A percentile compares a stretch with the other conserved stretches of the same genome.
Conservation (phyloP, 2,329 filamentous ascomycete genomes). For the Dichotomopilus funicola region DNA sequence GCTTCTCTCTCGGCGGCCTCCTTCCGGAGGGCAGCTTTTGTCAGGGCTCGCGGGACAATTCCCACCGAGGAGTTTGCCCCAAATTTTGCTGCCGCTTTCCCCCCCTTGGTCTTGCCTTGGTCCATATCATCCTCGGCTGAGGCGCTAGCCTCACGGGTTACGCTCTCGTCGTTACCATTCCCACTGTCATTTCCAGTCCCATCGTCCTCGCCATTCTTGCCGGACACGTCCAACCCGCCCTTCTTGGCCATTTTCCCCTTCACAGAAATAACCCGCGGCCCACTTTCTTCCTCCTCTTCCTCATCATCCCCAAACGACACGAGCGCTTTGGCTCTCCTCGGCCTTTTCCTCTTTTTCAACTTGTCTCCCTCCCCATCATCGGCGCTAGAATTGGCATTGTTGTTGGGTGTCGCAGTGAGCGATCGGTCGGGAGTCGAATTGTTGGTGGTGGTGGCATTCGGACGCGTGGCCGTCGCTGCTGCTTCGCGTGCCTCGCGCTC, state of each 20-base stretch:
- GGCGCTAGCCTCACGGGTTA: slow-evolving; percentile 3
- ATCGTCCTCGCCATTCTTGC: slow-evolving; percentile 27
- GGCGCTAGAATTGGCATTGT: slow-evolving; percentile 8
- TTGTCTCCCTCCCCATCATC: slow-evolving; percentile 27
- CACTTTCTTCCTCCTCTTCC: slow-evolving; percentile 50
- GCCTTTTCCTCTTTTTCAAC: slow-evolving; percentile 31
- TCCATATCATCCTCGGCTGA: slow-evolving; percentile 21
- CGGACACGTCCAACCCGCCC: no score
- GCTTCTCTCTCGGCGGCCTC: slow-evolving; percentile 70
- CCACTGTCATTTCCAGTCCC: slow-evolving; percentile 12
- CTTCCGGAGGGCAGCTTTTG: slow-evolving; percentile 56
- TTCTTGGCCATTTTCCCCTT: slow-evolving; percentile 20
- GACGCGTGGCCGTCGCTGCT: slow-evolving; percentile 40
- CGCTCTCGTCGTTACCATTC: slow-evolving; percentile 10
- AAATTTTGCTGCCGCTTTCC: slow-evolving; percentile 39
- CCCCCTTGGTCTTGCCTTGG: slow-evolving; percentile 20
- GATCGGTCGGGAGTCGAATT: slow-evolving; percentile 45
- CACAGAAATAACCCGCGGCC: slow-evolving; percentile 20
- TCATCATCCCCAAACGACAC: slow-evolving; percentile 67
- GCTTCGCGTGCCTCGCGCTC: slow-evolving; percentile 71
- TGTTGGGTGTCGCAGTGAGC: slow-evolving; percentile 34
- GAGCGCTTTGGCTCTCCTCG: slow-evolving; percentile 35
- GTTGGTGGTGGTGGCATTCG: slow-evolving; percentile 20
- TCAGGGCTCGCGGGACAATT: slow-evolving; percentile 65
- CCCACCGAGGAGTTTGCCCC: slow-evolving; percentile 56